Evolutionary conservation across 163 green algal genomes (phyloP).

Genomic region (Scenedesmus sp.): DNA sequence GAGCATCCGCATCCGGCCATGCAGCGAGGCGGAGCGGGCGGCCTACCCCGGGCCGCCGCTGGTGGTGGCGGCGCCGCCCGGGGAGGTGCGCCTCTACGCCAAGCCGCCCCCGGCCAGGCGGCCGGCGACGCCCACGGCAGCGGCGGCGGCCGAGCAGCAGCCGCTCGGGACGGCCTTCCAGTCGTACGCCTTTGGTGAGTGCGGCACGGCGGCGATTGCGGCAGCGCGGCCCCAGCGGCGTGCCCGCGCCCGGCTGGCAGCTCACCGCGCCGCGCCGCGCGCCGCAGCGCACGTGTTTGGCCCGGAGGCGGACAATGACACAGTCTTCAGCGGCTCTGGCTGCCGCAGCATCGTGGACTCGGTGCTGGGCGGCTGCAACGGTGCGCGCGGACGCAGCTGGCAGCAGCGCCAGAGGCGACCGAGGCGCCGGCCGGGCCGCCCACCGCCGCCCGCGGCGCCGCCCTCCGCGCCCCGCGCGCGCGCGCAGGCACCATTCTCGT

Average conservation of each 20-base stretch:
- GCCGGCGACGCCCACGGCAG: slow-evolving; percentile 9
- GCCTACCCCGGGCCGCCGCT: slow-evolving; percentile 17
- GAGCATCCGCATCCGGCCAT: slow-evolving; percentile 36
- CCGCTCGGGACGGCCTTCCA: slow-evolving; percentile 16
- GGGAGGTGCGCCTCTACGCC: slow-evolving; percentile 32
- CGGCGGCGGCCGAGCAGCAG: slow-evolving; percentile 28
- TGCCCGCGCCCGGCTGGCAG: no score
- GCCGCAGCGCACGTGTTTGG: slow-evolving; percentile 70
- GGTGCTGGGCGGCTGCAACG: slow-evolving; percentile 34
- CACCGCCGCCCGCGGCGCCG: no score
- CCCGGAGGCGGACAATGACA: slow-evolving; percentile 64
- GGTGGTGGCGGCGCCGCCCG: slow-evolving; percentile 19
- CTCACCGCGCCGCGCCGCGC: no score
- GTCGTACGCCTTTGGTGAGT: slow-evolving; percentile 41
- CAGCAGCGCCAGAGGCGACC: slow-evolving; percentile 4
- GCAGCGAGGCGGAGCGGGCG: slow-evolving; percentile 9
- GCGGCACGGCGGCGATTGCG: no score
- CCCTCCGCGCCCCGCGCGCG: no score
- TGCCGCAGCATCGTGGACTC: slow-evolving; percentile 39
- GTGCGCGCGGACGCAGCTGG: slow-evolving; percentile 3
- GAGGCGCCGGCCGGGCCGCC: no score
- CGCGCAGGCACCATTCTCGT: slow-evolving; percentile 81
- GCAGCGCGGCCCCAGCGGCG: no score
- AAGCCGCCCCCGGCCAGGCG: background rate
- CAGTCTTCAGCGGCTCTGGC: slow-evolving; percentile 78